These are phyloP conservation scores for Chamaecyparis obtusa DNA, from an alignment of 75 land plant genomes.

Conservation along the genomic window DNA sequence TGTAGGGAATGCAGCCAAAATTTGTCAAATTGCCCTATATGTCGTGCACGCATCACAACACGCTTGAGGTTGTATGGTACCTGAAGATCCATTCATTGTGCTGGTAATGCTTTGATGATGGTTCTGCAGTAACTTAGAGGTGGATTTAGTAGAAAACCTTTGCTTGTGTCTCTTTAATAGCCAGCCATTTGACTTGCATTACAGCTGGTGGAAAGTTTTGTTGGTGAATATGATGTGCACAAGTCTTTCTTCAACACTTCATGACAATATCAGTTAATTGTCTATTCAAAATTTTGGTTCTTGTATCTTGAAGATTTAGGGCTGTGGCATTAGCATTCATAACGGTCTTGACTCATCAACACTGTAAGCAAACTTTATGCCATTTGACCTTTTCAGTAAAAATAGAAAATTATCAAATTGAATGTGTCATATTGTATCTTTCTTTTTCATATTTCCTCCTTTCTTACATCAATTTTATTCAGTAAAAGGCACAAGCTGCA, in stretches of 20 bases:
- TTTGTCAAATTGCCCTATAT: constrained; percentile 65
- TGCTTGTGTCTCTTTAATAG: background rate
- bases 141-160: background rate
- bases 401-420: no score
- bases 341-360: background rate
- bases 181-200: background rate
- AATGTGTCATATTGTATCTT: no score
- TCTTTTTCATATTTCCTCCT: no score
- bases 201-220: background rate
- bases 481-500: no score
- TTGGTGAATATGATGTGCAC: background rate
- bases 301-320: background rate
- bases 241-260: background rate
- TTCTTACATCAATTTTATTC: no score
- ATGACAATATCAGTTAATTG: background rate
- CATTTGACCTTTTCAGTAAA: background rate
- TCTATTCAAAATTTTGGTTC: no score
- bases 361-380: background rate
- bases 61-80: constrained; percentile 53
- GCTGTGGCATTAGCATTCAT: background rate
- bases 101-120: background rate
- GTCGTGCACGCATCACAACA: constrained; percentile 62
- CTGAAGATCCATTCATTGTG: background rate
- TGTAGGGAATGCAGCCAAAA: constrained; percentile 64
- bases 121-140: background rate